A percentile compares a stretch with the other conserved stretches of the same genome.
Conservation (phyloP, 2,329 filamentous ascomycete genomes). For the Akanthomyces uredinophilus region DNA sequence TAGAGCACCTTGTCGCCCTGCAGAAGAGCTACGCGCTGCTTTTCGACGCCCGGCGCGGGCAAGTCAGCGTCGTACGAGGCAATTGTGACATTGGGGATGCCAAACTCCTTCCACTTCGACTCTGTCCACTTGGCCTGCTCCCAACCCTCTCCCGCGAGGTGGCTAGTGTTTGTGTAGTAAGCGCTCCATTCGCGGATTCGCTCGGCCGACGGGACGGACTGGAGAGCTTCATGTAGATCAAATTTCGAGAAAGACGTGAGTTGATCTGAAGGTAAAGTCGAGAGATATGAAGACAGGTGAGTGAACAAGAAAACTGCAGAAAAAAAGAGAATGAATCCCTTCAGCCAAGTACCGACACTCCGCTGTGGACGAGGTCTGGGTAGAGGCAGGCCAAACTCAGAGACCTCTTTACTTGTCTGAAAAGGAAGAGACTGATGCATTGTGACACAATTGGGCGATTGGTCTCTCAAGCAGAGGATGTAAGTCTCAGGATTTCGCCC, state of each 20-base stretch:
- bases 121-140: slow-evolving; percentile 35
- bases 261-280: background rate
- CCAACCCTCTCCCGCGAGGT: slow-evolving; percentile 33
- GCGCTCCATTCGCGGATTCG: slow-evolving; percentile 26
- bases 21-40: slow-evolving; percentile 1
- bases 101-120: slow-evolving; percentile 32
- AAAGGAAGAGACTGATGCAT: background rate
- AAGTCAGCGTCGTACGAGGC: slow-evolving; percentile 26
- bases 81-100: slow-evolving; percentile 15
- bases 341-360: background rate
- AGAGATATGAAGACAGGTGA: no score
- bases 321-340: background rate
- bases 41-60: slow-evolving; percentile 44
- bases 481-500: background rate
- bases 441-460: background rate
- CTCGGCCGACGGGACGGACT: background rate
- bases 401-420: background rate
- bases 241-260: background rate
- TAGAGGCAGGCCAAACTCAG: background rate
- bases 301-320: background rate
- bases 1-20: slow-evolving; percentile 1
- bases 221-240: background rate
- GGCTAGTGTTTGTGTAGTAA: slow-evolving; percentile 36
- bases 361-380: background rate
- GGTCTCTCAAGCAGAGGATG: background rate